phyloP scores from a whole-genome alignment of 495 filamentous ascomycete genomes.

The Talaromyces ruber region DNA sequence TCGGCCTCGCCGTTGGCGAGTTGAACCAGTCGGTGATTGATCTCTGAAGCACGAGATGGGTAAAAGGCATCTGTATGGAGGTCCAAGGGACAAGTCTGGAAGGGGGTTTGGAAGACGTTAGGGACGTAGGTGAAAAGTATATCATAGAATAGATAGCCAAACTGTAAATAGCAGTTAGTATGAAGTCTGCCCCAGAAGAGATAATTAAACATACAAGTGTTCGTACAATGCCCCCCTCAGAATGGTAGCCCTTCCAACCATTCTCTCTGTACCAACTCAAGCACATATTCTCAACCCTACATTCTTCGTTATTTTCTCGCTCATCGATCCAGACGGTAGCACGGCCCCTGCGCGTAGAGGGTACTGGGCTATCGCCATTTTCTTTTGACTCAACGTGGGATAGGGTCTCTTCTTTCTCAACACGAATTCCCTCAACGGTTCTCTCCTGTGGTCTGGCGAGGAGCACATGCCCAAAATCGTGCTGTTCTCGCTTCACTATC shows the following conservation, averaged over 20 bases:
- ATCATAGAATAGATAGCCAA: slow-evolving; percentile 88
- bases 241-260: slow-evolving; percentile 92
- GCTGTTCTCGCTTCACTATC: slow-evolving; percentile 77
- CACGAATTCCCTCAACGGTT: slow-evolving; percentile 63
- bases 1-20: slow-evolving; percentile 70
- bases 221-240: slow-evolving; percentile 80
- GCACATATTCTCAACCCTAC: slow-evolving; percentile 87
- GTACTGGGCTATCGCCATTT: slow-evolving; percentile 17
- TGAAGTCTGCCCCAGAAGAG: background rate
- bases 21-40: slow-evolving; percentile 79
- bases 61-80: slow-evolving; percentile 93
- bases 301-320: slow-evolving; percentile 56
- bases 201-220: slow-evolving; percentile 48
- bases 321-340: slow-evolving; percentile 88
- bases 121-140: slow-evolving; percentile 89
- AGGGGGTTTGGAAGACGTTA: slow-evolving; percentile 93
- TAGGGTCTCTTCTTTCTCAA: slow-evolving; percentile 47
- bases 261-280: slow-evolving; percentile 71
- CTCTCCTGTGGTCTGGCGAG: slow-evolving; percentile 68
- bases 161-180: slow-evolving; percentile 23
- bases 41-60: slow-evolving; percentile 71
- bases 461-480: slow-evolving; percentile 83
- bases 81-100: slow-evolving; percentile 88
- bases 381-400: slow-evolving; percentile 10
- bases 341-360: slow-evolving; percentile 38